Evolutionary conservation across 345 rosid genomes (phyloP), one percentile per base, ranked within the genome.

Genomic region (Euphorbia tirucalli): DNA sequence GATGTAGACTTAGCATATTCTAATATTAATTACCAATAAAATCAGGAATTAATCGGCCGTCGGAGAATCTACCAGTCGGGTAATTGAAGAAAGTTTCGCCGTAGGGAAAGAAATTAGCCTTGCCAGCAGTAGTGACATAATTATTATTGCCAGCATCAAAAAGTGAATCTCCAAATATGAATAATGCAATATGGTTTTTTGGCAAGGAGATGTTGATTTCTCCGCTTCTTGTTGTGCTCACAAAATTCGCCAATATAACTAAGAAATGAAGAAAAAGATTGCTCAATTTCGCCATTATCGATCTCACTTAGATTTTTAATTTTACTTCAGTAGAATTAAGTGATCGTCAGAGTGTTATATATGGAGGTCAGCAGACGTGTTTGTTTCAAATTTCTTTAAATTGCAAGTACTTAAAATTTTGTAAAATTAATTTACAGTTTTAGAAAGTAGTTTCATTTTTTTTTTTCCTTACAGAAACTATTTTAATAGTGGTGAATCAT

Each of bases 1-100:
- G 37, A 32, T n/a, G n/a, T n/a, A n/a, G n/a, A n/a, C n/a, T n/a
- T n/a, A n/a, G n/a, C n/a, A n/a, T n/a, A n/a, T n/a, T n/a, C n/a
- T n/a, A n/a, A n/a, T n/a, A n/a, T n/a, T n/a, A n/a, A n/a, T 60
- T 73, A 77, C 80, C 78, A 5, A 77, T 71, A 52, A 74, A 77
- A 64, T 81, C 78, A 2, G 74, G 71, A 15, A 74, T 65, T 0
- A 80, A 2, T 21, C 76, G 67, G 16, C 84, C 84, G 37, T 81
- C 79, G 11, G 69, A 81, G 24, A 63, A 49, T 7, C 81, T 63
- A 1, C 79, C 77, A 0, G 77, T 81, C 9, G 81, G 69, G 39
- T 67, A 49, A 24, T 22, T 54, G 57, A 81, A 81, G 71, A 74
- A 81, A 25, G 74, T 61, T 43, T 77, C 71, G 1, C 79, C 81